A percentile compares a stretch with the other conserved stretches of the same genome.
phyloP scores from a whole-genome alignment of 2,329 filamentous ascomycete species.

The Rutstroemia sydowiana region DNA sequence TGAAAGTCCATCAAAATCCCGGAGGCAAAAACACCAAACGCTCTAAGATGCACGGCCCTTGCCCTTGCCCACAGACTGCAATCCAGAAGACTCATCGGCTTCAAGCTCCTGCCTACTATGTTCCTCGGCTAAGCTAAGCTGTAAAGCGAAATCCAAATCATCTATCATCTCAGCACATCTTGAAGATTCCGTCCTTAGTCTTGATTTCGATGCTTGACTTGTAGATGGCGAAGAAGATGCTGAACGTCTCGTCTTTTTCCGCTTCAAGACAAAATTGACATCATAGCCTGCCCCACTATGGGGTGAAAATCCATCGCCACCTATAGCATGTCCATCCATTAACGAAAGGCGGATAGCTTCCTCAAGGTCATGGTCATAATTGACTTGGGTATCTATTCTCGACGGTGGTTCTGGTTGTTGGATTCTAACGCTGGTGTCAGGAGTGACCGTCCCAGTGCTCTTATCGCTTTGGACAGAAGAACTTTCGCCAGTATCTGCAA shows the following conservation, averaged over 20 bases:
- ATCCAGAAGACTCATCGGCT: neutral
- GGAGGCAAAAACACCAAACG: too few species aligned
- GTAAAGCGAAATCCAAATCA: constrained; percentile 53
- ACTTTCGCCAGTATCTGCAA: constrained; percentile 38
- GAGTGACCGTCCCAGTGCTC: constrained; percentile 41
- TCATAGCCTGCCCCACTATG: constrained; percentile 43
- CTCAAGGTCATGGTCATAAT: constrained; percentile 54
- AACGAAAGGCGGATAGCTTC: constrained; percentile 55
- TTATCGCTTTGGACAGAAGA: constrained; percentile 28
- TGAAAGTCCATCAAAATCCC: too few species aligned
- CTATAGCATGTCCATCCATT: constrained; percentile 46
- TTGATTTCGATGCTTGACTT: constrained; percentile 27
- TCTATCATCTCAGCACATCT: constrained; percentile 31
- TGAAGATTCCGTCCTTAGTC: constrained; percentile 2
- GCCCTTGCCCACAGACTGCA: neutral
- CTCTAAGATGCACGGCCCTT: constrained; percentile 4
- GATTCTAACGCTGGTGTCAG: constrained; percentile 46
- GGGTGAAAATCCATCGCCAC: constrained; percentile 35
- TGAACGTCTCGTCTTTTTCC: constrained; percentile 37
- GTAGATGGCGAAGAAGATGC: constrained; percentile 31
- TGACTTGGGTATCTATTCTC: constrained; percentile 33
- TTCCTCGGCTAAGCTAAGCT: constrained; percentile 52
- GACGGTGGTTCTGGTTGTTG: constrained; percentile 21
- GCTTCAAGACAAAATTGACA: constrained; percentile 43
- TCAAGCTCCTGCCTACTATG: constrained; percentile 25